A percentile compares a stretch with the other conserved stretches of the same genome.
phyloP scores from a whole-genome alignment of 1,139 yeast species.

The Tardiomyces digboiensis region DNA sequence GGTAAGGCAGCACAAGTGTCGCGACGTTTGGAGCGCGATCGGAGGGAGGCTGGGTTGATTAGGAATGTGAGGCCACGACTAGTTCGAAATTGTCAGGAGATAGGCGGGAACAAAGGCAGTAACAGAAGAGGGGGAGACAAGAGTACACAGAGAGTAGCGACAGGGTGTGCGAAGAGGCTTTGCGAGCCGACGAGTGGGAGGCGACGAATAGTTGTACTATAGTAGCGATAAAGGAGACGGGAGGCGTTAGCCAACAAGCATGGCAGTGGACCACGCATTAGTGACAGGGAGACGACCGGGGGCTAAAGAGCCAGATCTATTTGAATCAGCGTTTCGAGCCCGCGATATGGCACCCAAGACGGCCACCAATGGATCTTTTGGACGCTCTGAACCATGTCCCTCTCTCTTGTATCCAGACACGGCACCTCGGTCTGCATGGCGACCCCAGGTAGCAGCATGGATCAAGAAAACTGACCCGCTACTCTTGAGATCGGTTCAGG shows the following conservation, averaged over 20 bases:
- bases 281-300: no score
- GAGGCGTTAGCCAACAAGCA: no score
- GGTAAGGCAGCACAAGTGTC: neutral
- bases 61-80: neutral
- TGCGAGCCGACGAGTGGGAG: conserved; percentile 1
- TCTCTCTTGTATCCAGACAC: conserved; percentile 30
- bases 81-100: neutral
- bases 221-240: no score
- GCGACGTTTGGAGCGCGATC: neutral
- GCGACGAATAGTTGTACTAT: neutral
- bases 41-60: neutral
- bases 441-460: conserved; percentile 30
- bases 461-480: conserved; percentile 16
- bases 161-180: neutral
- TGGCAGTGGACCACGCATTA: no score
- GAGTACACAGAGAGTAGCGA: neutral
- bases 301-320: no score
- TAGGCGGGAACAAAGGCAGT: neutral
- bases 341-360: no score
- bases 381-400: conserved; percentile 2
- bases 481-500: conserved; percentile 2
- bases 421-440: conserved; percentile 29
- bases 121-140: neutral
- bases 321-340: no score
- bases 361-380: no score